Evolutionary conservation across 305 asterid genomes (phyloP).

Genomic region (Ajuga reptans): DNA sequence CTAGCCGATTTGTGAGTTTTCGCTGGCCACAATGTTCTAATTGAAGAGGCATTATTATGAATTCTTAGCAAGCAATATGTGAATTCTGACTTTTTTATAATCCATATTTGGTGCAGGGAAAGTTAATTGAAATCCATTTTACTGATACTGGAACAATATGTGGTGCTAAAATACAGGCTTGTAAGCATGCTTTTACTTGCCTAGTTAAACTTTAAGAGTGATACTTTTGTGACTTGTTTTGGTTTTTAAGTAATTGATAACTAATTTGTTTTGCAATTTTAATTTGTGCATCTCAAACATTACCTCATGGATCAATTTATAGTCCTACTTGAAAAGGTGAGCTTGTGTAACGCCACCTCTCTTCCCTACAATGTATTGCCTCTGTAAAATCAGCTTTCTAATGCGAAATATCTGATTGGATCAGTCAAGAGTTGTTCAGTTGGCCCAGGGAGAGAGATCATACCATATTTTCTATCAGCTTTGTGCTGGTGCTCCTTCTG

Average conservation of each 20-base stretch:
- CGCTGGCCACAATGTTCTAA: constrained; percentile 14
- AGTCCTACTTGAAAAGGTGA: constrained; percentile 54
- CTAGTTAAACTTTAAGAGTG: constrained; percentile 19
- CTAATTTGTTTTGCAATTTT: constrained; percentile 22
- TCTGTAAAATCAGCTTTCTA: constrained; percentile 28
- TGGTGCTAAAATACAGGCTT: constrained; percentile 79
- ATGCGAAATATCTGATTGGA: constrained; percentile 28
- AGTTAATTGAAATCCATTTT: constrained; percentile 68
- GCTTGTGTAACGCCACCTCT: constrained; percentile 12
- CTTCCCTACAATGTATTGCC: constrained; percentile 16
- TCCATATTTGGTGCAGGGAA: constrained; percentile 56
- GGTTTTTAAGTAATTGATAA: constrained; percentile 12
- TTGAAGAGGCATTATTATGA: background rate
- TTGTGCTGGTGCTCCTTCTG: constrained; percentile 80
- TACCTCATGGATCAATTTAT: constrained; percentile 9
- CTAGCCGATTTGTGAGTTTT: constrained; percentile 92
- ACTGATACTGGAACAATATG: constrained; percentile 59
- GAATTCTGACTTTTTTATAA: constrained; percentile 12
- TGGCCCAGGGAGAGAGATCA: constrained; percentile 74
- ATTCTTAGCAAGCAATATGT: constrained; percentile 7
- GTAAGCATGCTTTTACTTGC: constrained; percentile 45
- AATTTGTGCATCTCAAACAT: constrained; percentile 24
- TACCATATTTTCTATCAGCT: constrained; percentile 94
- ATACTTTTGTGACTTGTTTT: constrained; percentile 3
- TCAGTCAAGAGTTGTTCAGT: constrained; percentile 93